Evolutionary conservation across 768 basidiomycete species (phyloP), one percentile per base, ranked within the genome.

Genomic region (Leccinellum luteum): DNA sequence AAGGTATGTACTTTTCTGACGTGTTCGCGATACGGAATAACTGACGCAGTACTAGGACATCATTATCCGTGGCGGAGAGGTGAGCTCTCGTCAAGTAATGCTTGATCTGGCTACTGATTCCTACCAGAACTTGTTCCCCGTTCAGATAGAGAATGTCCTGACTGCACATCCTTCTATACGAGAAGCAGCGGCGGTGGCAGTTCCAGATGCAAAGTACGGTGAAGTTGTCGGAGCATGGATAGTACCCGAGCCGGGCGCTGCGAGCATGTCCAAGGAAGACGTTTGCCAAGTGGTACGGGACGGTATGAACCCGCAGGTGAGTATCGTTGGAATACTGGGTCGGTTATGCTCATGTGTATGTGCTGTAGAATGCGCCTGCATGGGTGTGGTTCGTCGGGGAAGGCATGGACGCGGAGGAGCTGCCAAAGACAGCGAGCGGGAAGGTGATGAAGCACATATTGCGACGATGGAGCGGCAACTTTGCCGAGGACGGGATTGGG

Each of bases 321-420:
- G 6, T 4, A 3, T 21, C 23, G 32, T 13, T 50, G 19, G 3
- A 3, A 2, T 7, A 9, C 38, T 56, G 38, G 23, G 8, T 58
- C 7, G 13, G 28, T 30, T 44, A 17, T 17, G 54, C 55, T 63
- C 45, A 61, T 49, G 21, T 30, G 19, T 2, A 41, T 17, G 14
- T 61, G 32, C 1, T 32, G 5, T 64, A 92, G 90, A 90, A 89
- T 69, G 82, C 85, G 1, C 91, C 91, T 0, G 75, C 78, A 9
- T 93, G 90, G 89, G 84, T 93, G 3, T 94, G 90, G 88, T 92
- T 92, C 60, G 60, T 89, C 1, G 86, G 85, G 14, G 87, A 90
- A 63, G 87, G 86, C 47, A 82, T 80, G 1, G 71, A 70, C 2
- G 74, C 77, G 8, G 70, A 66, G 9, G 86, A 90, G 60, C 68